Evolutionary conservation across 495 filamentous ascomycete species (phyloP).

Genomic region (Neurospora intermedia): DNA sequence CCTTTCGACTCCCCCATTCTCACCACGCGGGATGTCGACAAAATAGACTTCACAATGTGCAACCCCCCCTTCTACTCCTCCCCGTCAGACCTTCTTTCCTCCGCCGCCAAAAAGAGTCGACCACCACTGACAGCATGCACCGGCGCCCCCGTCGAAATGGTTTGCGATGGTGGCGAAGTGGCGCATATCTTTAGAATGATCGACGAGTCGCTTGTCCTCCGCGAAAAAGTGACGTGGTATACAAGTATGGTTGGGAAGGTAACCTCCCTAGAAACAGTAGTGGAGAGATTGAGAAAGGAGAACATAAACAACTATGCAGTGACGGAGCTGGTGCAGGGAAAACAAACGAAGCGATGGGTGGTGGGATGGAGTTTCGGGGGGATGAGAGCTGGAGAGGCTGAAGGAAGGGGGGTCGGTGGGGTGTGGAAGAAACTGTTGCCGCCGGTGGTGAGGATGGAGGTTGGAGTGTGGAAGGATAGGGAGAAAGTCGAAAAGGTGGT

Average conservation of each 20-base stretch:
- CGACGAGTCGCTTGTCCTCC: constrained; percentile 54
- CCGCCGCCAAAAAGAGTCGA: constrained; percentile 52
- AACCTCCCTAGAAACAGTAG: constrained; percentile 53
- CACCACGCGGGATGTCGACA: too few species aligned
- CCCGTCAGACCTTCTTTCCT: constrained; percentile 51
- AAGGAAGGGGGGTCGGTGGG: neutral
- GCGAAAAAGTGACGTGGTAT: constrained; percentile 67
- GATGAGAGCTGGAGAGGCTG: constrained; percentile 33
- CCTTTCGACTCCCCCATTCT: constrained; percentile 28
- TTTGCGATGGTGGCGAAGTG: constrained; percentile 73
- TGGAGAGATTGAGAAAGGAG: constrained; percentile 47
- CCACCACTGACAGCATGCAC: constrained; percentile 74
- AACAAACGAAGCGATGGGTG: constrained; percentile 74
- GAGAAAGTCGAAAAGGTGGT: constrained; percentile 8
- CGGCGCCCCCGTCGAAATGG: constrained; percentile 76
- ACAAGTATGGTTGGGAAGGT: constrained; percentile 85
- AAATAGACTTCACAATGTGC: constrained; percentile 80
- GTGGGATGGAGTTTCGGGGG: constrained; percentile 77
- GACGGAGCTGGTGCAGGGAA: constrained; percentile 69
- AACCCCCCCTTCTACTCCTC: constrained; percentile 92
- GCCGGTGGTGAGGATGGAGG: constrained; percentile 41
- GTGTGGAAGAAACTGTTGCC: constrained; percentile 48
- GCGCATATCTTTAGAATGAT: constrained; percentile 69
- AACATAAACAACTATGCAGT: constrained; percentile 72
- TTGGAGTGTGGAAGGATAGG: neutral